Percentiles rank a stretch among this genome's conserved stretches.
phyloP scores from a whole-genome alignment of 208 protist genomes.

The Angomonas deanei region DNA sequence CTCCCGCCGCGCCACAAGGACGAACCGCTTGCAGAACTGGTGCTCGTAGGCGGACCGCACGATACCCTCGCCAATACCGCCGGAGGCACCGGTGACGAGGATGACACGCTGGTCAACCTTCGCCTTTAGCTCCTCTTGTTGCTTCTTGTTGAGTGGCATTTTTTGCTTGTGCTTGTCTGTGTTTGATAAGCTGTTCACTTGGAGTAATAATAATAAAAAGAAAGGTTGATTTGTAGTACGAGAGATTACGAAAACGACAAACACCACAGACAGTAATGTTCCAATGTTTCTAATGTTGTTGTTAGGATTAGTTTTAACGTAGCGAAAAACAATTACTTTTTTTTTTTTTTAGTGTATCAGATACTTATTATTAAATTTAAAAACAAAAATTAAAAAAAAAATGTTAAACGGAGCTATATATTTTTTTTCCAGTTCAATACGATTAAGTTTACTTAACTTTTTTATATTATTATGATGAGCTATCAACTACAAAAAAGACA shows the following conservation, averaged over 20 bases:
- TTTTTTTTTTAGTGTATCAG: too few relatives aligned
- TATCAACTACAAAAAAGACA: background rate
- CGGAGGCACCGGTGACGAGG: constrained; percentile 10
- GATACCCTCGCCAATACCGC: constrained; percentile 12
- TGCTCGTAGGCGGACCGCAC: background rate
- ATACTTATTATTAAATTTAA: too few relatives aligned
- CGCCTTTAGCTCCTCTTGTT: background rate
- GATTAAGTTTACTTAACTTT: background rate
- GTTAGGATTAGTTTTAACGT: too few relatives aligned
- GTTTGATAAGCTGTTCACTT: background rate
- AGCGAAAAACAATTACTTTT: too few relatives aligned
- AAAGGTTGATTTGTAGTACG: too few relatives aligned
- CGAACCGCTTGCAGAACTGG: constrained; percentile 1
- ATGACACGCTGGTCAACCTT: constrained; percentile 2
- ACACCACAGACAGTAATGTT: too few relatives aligned
- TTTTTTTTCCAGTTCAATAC: background rate
- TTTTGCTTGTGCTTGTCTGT: background rate
- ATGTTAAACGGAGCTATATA: background rate
- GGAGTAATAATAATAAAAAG: too few relatives aligned
- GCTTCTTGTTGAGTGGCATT: background rate
- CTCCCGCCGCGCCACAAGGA: constrained; percentile 10
- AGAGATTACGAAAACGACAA: too few relatives aligned
- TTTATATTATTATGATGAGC: background rate
- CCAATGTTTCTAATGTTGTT: too few relatives aligned
- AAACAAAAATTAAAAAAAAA: background rate